Percentiles rank a stretch among this genome's conserved stretches.
Evolutionary conservation across 2,329 filamentous ascomycete species (phyloP).

Genomic region (Calonectria pseudoturangicola): DNA sequence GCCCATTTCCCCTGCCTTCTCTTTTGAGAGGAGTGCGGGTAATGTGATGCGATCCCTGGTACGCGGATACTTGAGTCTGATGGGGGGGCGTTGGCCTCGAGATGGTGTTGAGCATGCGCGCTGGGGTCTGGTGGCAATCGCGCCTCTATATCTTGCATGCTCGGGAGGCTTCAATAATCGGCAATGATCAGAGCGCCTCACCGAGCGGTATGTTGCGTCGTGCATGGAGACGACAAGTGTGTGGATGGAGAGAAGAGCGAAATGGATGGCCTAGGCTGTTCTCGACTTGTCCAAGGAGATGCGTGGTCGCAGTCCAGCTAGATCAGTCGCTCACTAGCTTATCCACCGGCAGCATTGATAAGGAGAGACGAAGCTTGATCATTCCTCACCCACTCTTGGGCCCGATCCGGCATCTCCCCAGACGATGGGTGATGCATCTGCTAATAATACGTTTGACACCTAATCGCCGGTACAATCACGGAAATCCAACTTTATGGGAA

Average conservation of each 20-base stretch:
- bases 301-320: not conserved
- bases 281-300: conserved; percentile 5
- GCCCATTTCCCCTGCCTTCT: not conserved
- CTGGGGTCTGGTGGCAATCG: conserved; percentile 15
- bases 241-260: not conserved
- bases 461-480: not conserved
- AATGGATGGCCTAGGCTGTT: conserved; percentile 1
- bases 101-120: not conserved
- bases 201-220: conserved; percentile 3
- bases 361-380: not conserved
- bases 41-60: not conserved
- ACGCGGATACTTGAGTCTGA: not conserved
- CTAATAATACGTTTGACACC: conserved; percentile 21
- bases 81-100: not conserved
- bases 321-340: conserved; percentile 7
- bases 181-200: conserved; percentile 27
- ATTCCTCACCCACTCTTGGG: not conserved
- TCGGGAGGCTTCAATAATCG: conserved; percentile 31
- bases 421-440: not conserved
- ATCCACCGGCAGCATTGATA: conserved; percentile 1
- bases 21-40: not conserved
- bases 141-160: not conserved
- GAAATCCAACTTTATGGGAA: not conserved
- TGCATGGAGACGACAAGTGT: conserved; percentile 3
- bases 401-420: conserved; percentile 18